phyloP scores from a whole-genome alignment of 2,329 filamentous ascomycete genomes.

The Colletotrichum sublineola region DNA sequence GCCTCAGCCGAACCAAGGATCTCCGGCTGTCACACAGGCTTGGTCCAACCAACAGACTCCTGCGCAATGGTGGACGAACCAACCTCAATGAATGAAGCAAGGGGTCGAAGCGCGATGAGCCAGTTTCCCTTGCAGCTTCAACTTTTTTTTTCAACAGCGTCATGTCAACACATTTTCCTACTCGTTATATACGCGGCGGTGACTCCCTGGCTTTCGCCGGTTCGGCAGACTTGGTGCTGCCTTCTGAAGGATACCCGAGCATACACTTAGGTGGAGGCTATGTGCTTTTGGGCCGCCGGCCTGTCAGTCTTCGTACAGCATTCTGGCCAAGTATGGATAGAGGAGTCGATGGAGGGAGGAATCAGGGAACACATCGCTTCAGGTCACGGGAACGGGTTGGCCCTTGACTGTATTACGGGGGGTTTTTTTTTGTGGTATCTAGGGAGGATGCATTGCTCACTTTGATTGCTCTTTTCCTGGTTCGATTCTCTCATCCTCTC shows the following conservation, averaged over 20 bases:
- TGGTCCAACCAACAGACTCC: constrained; percentile 74
- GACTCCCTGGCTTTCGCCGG: constrained; percentile 36
- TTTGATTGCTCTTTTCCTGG: constrained; percentile 9
- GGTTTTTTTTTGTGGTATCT: constrained; percentile 19
- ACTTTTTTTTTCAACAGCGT: constrained; percentile 12
- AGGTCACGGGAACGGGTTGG: constrained; percentile 16
- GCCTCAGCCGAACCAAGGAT: constrained; percentile 69
- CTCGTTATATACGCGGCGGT: constrained; percentile 39
- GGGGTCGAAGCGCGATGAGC: not conserved
- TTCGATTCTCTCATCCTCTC: constrained; percentile 19
- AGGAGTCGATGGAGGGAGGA: constrained; percentile 50
- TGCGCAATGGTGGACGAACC: constrained; percentile 67
- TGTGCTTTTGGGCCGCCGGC: constrained; percentile 51
- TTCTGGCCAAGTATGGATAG: constrained; percentile 54
- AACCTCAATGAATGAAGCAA: constrained; percentile 53
- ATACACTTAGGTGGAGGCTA: constrained; percentile 53
- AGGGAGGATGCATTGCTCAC: constrained; percentile 33
- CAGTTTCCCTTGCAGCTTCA: constrained; percentile 8
- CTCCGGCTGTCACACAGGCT: constrained; percentile 64
- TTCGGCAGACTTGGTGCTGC: constrained; percentile 37
- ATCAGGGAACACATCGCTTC: constrained; percentile 29
- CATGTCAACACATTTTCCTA: constrained; percentile 38
- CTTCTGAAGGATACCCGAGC: constrained; percentile 52
- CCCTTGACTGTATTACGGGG: constrained; percentile 34
- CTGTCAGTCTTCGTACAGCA: constrained; percentile 51